phyloP scores from a whole-genome alignment of 768 basidiomycete genomes.

The Auriscalpium vulgare region DNA sequence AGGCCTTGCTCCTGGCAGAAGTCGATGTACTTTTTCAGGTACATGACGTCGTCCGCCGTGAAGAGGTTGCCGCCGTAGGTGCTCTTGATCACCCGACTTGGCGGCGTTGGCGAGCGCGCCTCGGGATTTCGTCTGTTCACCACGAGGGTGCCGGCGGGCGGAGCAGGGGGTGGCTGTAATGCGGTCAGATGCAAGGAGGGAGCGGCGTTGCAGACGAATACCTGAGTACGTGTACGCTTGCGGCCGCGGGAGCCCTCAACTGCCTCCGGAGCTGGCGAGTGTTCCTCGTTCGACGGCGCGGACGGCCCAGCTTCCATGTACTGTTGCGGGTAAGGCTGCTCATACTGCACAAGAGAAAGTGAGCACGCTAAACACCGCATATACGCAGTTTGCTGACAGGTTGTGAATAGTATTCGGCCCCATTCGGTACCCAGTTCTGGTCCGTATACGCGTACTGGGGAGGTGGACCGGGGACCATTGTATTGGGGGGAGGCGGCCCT shows the following conservation, averaged over 20 bases:
- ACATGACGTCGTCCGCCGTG: constrained; percentile 74
- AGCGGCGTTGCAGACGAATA: constrained; percentile 15
- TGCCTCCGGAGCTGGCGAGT: constrained; percentile 19
- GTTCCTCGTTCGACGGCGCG: constrained; percentile 31
- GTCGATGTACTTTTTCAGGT: constrained; percentile 83
- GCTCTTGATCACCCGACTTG: constrained; percentile 76
- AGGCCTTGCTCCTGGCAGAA: constrained; percentile 85
- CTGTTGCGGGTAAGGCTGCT: constrained; percentile 47
- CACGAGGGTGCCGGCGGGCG: constrained; percentile 59
- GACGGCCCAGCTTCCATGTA: constrained; percentile 47
- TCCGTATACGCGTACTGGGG: constrained; percentile 53
- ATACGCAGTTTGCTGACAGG: constrained; percentile 30
- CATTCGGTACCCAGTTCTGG: constrained; percentile 38
- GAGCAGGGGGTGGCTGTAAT: constrained; percentile 49
- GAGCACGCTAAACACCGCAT: background rate
- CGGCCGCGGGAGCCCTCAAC: constrained; percentile 49
- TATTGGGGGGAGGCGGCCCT: constrained; percentile 33
- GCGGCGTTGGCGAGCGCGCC: constrained; percentile 78
- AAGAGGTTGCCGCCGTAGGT: constrained; percentile 87
- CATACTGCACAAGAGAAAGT: constrained; percentile 35
- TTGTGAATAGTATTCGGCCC: constrained; percentile 51
- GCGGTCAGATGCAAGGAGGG: background rate
- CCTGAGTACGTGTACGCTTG: constrained; percentile 59
- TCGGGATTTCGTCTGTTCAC: constrained; percentile 56
- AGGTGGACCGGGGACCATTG: constrained; percentile 37